Percentiles rank a stretch among this genome's conserved stretches.
phyloP scores from a whole-genome alignment of 345 rosid genomes.

The Hibiscus trionum region DNA sequence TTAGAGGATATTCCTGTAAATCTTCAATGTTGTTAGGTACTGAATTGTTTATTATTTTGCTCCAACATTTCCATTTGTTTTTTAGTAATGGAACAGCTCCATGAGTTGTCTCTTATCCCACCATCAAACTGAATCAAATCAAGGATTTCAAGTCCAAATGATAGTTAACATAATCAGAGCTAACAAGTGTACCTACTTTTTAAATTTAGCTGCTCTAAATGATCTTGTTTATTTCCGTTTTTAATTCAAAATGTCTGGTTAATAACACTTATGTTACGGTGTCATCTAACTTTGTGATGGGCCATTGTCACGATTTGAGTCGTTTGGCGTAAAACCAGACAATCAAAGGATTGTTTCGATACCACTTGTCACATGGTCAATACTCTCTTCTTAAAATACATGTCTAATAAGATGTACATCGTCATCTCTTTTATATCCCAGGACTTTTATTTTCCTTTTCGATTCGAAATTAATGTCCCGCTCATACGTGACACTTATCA shows the following conservation, averaged over 20 bases:
- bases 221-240: not conserved
- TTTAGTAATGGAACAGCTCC: not conserved
- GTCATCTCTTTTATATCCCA: no score
- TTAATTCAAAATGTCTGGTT: not conserved
- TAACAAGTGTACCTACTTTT: not conserved
- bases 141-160: not conserved
- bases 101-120: not conserved
- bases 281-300: no score
- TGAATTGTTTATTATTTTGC: not conserved
- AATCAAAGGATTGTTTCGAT: no score
- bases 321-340: no score
- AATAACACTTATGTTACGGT: no score
- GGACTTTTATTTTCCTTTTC: no score
- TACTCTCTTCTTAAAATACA: no score
- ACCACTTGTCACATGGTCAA: no score
- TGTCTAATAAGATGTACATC: no score
- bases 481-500: not conserved
- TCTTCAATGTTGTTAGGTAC: not conserved
- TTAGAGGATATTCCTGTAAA: not conserved
- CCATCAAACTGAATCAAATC: not conserved
- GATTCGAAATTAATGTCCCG: no score
- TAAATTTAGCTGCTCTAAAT: no score
- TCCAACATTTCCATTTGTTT: not conserved
- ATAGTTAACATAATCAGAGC: not conserved
- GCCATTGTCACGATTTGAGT: no score